These are phyloP conservation scores for Xylariaceae sp. DNA, from an alignment of 2,329 filamentous ascomycete species.

Conservation along the genomic window DNA sequence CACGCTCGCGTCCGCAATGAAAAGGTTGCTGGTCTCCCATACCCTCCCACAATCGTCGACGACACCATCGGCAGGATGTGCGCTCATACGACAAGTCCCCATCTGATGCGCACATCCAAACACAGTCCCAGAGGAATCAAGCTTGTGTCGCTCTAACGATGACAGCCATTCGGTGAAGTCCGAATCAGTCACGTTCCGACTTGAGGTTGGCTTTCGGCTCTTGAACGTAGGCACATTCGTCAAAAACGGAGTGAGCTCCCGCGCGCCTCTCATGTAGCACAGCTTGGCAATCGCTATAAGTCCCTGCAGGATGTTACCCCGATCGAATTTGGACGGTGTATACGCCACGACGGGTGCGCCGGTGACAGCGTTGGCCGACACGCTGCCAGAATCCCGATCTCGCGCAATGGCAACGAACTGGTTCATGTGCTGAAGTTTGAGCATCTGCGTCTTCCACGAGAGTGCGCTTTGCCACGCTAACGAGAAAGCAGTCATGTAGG, in stretches of 20 bases:
- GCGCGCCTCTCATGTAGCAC: constrained; percentile 5
- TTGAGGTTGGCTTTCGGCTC: neutral
- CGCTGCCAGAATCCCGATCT: constrained; percentile 7
- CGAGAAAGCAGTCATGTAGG: neutral
- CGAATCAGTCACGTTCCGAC: neutral
- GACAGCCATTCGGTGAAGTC: constrained; percentile 6
- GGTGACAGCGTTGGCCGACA: neutral
- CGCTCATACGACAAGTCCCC: constrained; percentile 49
- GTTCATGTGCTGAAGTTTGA: constrained; percentile 7
- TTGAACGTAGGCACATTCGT: neutral
- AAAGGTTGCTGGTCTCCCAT: constrained; percentile 44
- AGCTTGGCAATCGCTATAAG: constrained; percentile 6
- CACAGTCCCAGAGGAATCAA: constrained; percentile 11
- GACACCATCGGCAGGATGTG: constrained; percentile 38
- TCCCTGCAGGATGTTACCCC: constrained; percentile 1
- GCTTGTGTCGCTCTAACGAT: neutral
- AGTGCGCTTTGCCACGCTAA: constrained; percentile 2
- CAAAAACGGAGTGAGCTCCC: neutral
- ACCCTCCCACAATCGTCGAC: constrained; percentile 44
- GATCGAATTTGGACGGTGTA: constrained; percentile 8
- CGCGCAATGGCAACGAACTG: neutral
- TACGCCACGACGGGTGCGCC: constrained; percentile 5
- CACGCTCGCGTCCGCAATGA: constrained; percentile 48
- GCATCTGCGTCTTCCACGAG: neutral
- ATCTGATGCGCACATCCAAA: constrained; percentile 49